Evolutionary conservation across 2,329 filamentous ascomycete species (phyloP).

Genomic region (Trichoderma aggressivum): DNA sequence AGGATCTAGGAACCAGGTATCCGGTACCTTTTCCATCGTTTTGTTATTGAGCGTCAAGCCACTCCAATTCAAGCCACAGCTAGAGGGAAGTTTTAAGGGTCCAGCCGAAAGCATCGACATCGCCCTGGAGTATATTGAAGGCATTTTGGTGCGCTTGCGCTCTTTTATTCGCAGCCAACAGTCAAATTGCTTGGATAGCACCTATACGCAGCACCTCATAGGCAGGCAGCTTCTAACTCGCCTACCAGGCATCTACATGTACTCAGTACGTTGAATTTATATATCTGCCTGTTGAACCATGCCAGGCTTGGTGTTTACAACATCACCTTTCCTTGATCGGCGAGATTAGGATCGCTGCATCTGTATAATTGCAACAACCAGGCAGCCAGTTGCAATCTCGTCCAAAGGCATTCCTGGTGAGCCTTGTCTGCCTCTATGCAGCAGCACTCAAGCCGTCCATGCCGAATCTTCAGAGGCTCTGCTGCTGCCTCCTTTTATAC

Average conservation of each 20-base stretch:
- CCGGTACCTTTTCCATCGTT: not conserved
- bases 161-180: not conserved
- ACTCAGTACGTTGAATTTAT: not conserved
- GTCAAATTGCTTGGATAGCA: not conserved
- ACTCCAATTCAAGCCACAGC: conserved; percentile 10
- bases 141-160: not conserved
- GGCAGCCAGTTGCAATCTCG: not conserved
- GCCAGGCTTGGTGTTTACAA: not conserved
- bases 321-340: not conserved
- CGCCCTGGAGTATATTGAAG: too few relatives aligned
- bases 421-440: not conserved
- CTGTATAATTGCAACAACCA: not conserved
- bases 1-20: not conserved
- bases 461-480: not conserved
- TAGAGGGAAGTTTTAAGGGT: not conserved
- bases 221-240: not conserved
- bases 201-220: not conserved
- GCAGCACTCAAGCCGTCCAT: not conserved
- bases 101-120: not conserved
- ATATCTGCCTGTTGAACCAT: not conserved
- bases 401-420: not conserved
- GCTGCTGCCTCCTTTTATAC: not conserved
- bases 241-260: not conserved
- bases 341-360: not conserved
- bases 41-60: conserved; percentile 5